Evolutionary conservation across 2,329 filamentous ascomycete genomes (phyloP).

Genomic region (Golovinomyces cichoracearum): DNA sequence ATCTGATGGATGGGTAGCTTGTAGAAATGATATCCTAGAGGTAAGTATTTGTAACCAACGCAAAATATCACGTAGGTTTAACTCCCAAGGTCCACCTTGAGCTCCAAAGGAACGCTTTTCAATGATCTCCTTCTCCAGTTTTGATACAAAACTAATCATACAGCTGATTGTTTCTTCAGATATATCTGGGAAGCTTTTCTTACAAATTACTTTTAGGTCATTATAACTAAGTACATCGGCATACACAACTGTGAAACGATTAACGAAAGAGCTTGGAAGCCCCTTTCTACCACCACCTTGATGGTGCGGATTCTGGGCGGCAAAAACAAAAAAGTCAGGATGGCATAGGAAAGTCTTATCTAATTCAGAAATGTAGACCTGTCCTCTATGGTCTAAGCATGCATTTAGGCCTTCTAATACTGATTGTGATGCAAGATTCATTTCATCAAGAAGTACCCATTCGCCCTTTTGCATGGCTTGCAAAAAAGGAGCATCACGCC

Average conservation of each 20-base stretch:
- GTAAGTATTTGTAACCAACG: slow-evolving; percentile 59
- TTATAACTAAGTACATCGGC: slow-evolving; percentile 65
- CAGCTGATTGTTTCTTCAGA: slow-evolving; percentile 30
- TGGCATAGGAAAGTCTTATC: slow-evolving; percentile 85
- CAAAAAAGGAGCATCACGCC: slow-evolving; percentile 85
- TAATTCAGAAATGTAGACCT: slow-evolving; percentile 84
- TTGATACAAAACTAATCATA: slow-evolving; percentile 56
- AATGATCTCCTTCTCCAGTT: slow-evolving; percentile 47
- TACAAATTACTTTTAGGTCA: slow-evolving; percentile 61
- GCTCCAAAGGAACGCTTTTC: slow-evolving; percentile 30
- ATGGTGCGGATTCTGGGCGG: slow-evolving; percentile 90
- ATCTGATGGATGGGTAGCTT: slow-evolving; percentile 34
- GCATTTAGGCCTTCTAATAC: slow-evolving; percentile 91
- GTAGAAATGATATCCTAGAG: slow-evolving; percentile 32
- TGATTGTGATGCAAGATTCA: slow-evolving; percentile 94
- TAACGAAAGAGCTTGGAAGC: slow-evolving; percentile 83
- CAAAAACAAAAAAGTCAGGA: slow-evolving; percentile 75
- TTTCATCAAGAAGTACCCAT: slow-evolving; percentile 93
- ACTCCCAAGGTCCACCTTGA: slow-evolving; percentile 69
- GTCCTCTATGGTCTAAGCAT: slow-evolving; percentile 83
- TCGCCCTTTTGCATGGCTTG: slow-evolving; percentile 90
- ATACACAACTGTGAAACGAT: slow-evolving; percentile 93
- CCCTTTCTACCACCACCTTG: slow-evolving; percentile 91
- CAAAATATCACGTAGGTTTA: slow-evolving; percentile 73
- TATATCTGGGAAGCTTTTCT: slow-evolving; percentile 45